These are phyloP conservation scores for Fraxinus floribunda DNA, from an alignment of 305 asterid genomes.

Conservation along the genomic window DNA sequence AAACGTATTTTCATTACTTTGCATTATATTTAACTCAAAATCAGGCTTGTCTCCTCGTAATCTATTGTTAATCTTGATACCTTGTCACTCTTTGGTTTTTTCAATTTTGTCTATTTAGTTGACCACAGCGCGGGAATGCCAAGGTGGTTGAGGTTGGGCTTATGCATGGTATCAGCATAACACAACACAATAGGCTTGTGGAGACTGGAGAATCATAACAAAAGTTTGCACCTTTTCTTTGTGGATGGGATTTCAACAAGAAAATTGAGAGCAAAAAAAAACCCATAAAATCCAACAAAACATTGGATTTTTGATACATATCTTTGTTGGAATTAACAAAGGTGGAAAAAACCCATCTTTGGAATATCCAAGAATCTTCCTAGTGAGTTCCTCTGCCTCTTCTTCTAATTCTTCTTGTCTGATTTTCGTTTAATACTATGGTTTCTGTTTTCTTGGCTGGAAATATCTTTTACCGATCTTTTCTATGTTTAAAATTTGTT, in stretches of 20 bases:
- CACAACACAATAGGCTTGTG: constrained; percentile 7
- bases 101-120: not conserved
- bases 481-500: constrained; percentile 22
- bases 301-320: constrained; percentile 30
- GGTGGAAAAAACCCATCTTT: constrained; percentile 22
- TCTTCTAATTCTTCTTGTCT: not conserved
- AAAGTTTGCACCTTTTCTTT: constrained; percentile 18
- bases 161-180: constrained; percentile 32
- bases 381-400: constrained; percentile 34
- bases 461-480: constrained; percentile 15
- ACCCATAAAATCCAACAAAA: constrained; percentile 31
- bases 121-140: constrained; percentile 41
- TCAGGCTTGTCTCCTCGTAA: not conserved
- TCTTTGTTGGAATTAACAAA: constrained; percentile 24
- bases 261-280: constrained; percentile 25
- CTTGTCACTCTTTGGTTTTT: not conserved
- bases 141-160: constrained; percentile 32
- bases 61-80: not conserved
- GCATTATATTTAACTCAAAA: not conserved
- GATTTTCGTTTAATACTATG: constrained; percentile 23
- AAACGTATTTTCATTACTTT: constrained; percentile 1
- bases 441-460: constrained; percentile 24
- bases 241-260: constrained; percentile 35
- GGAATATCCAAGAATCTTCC: constrained; percentile 72
- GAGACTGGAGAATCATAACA: constrained; percentile 22